Base-by-base conservation (phyloP, 441 rosid genomes). In the Gossypium lobatum region DNA sequence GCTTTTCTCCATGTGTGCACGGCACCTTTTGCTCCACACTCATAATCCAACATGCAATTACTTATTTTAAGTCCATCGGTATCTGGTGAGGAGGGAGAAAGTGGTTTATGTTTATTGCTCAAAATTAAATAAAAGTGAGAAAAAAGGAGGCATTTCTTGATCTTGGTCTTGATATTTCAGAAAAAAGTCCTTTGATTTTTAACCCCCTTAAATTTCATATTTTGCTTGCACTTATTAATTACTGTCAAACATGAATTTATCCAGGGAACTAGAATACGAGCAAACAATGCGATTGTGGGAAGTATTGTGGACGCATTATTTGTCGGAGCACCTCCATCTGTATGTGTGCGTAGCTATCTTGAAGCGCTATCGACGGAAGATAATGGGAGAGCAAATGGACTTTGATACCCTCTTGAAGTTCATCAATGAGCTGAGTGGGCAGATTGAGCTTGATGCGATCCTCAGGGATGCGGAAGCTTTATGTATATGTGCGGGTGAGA, bases 401-500 rank as follows among this genome's bases (percentile, higher is more conserved):
- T 96, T 96, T 2, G 99, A 96, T 83, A 91, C 97, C 0, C 96
- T 96, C 34, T 82, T 93, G 86, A 96, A 93, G 83, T 96, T 96
- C 81, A 96, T 92, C 70, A 96, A 93, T 3, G 99, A 92, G 83
- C 85, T 93, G 75, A 93, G 95, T 42, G 95, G 98, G 62, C 88
- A 75, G 60, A 88, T 96, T 31, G 92, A 96, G 75, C 89, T 91
- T 9, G 91, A 93, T 64, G 75, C 91, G 16, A 75, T 84, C 69
- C 79, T 91, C 55, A 92, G 95, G 88, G 98, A 93, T 64, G 97
- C 98, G 0, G 99, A 92, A 84, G 99, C 95, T 37, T 81, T 93
- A 77, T 96, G 98, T 83, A 85, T 93, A 61, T 87, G 89, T 81
- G 98, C 97, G 2, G 99, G 98, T 6, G 98, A 96, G 78, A 85